A percentile compares a stretch with the other conserved stretches of the same genome.
Evolutionary conservation across 2,329 filamentous ascomycete genomes (phyloP).

Genomic region (Colletotrichum simmondsii): DNA sequence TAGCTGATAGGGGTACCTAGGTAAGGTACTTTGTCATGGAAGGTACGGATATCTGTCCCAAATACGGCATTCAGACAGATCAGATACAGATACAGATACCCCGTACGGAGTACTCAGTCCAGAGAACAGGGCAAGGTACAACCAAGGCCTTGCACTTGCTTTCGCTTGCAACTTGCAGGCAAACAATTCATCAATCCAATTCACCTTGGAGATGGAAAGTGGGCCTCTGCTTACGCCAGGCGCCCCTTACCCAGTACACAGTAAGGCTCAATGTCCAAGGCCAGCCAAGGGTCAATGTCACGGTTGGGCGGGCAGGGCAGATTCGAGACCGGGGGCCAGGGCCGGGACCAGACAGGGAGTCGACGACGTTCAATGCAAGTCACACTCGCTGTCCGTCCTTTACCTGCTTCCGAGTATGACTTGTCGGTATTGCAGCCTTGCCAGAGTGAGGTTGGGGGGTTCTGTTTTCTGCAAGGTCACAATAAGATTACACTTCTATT

Average conservation of each 20-base stretch:
- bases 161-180: not conserved
- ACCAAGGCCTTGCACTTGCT: not conserved
- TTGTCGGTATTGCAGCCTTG: not conserved
- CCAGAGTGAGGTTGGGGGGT: not conserved
- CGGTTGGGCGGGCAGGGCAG: not conserved
- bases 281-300: not conserved
- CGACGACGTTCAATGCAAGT: not conserved
- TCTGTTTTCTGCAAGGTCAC: not conserved
- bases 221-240: not conserved
- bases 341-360: not conserved
- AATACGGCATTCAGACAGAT: too few relatives aligned
- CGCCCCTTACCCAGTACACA: not conserved
- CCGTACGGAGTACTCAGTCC: too few relatives aligned
- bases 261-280: not conserved
- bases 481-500: conserved; percentile 24
- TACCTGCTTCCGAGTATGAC: not conserved
- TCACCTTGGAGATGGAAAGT: not conserved
- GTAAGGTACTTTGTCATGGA: too few relatives aligned
- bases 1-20: too few relatives aligned
- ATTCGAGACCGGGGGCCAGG: not conserved
- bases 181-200: conserved; percentile 1
- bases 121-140: not conserved
- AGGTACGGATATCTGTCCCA: too few relatives aligned
- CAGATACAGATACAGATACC: not conserved
- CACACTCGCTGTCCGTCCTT: not conserved